A percentile compares a stretch with the other conserved stretches of the same genome.
These are phyloP conservation scores for Solanum hybrid DNA, from an alignment of 305 asterid genomes.

Conservation along the genomic window DNA sequence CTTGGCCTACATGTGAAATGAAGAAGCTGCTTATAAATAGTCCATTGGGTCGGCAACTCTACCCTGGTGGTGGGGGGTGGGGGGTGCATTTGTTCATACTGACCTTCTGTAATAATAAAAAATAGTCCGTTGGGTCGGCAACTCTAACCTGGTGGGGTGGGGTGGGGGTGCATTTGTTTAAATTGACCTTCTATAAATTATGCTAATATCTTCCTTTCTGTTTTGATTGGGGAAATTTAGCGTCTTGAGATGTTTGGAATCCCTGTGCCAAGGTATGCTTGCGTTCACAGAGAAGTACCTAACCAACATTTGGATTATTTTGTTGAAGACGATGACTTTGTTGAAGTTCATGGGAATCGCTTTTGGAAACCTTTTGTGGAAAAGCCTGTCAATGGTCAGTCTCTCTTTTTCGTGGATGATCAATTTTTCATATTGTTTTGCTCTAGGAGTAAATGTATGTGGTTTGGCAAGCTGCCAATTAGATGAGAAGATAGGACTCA, in stretches of 20 bases:
- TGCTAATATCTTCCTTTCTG: neutral
- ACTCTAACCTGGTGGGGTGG: neutral
- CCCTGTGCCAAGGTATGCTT: slow-evolving; percentile 87
- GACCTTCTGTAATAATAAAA: neutral
- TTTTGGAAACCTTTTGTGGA: slow-evolving; percentile 98
- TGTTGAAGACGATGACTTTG: slow-evolving; percentile 88
- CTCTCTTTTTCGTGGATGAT: neutral
- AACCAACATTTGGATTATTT: slow-evolving; percentile 81
- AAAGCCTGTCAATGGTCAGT: slow-evolving; percentile 82
- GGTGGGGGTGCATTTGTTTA: neutral
- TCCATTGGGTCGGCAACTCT: neutral
- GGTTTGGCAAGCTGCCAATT: neutral
- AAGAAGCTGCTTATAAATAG: neutral
- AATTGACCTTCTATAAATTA: neutral
- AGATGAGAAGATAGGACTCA: neutral
- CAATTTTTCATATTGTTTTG: neutral
- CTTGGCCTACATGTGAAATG: neutral
- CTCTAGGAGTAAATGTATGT: neutral
- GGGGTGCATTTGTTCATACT: neutral
- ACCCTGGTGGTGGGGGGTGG: neutral
- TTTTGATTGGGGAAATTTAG: slow-evolving; percentile 31
- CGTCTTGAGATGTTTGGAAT: slow-evolving; percentile 79
- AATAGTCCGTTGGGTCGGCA: neutral
- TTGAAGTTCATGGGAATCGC: slow-evolving; percentile 74
- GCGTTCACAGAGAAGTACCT: slow-evolving; percentile 73